Conservation (phyloP, 306 rosid genomes). For the Herpetospermum pedunculosum region DNA sequence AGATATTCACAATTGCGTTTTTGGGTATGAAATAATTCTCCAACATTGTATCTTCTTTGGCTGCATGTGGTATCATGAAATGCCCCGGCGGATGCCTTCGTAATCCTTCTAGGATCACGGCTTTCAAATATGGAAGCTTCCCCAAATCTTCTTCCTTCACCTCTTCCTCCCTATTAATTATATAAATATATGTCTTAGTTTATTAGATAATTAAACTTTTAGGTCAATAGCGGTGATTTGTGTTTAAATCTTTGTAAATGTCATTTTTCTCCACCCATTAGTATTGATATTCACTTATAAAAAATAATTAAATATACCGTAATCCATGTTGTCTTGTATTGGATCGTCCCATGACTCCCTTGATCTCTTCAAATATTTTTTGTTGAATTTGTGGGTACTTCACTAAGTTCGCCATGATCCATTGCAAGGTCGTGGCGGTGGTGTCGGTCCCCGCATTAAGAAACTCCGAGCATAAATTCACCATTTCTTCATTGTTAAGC, state of each 20-base stretch:
- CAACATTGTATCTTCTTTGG: background rate
- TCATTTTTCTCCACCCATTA: too few relatives aligned
- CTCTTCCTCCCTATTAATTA: too few relatives aligned
- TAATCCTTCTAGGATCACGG: constrained; percentile 9
- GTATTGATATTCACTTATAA: too few relatives aligned
- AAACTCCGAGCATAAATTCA: constrained; percentile 4
- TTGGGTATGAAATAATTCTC: background rate
- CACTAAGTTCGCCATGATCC: constrained; percentile 13
- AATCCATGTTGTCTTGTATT: background rate
- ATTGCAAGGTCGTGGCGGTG: constrained; percentile 3
- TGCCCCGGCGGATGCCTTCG: constrained; percentile 10
- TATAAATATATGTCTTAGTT: too few relatives aligned
- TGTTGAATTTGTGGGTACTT: constrained; percentile 4
- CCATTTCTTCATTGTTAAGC: background rate
- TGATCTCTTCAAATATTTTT: background rate
- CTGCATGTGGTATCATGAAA: constrained; percentile 8
- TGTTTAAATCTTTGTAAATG: too few relatives aligned
- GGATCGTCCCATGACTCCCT: background rate
- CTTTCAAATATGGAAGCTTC: constrained; percentile 9
- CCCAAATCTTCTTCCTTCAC: constrained; percentile 11
- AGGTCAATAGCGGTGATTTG: too few relatives aligned
- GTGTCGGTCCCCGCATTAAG: constrained; percentile 2
- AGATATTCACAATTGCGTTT: background rate
- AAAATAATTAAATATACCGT: background rate
- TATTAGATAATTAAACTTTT: too few relatives aligned